Base-by-base conservation (phyloP, 169 alveolate species). In the Plasmodium coatneyi region DNA sequence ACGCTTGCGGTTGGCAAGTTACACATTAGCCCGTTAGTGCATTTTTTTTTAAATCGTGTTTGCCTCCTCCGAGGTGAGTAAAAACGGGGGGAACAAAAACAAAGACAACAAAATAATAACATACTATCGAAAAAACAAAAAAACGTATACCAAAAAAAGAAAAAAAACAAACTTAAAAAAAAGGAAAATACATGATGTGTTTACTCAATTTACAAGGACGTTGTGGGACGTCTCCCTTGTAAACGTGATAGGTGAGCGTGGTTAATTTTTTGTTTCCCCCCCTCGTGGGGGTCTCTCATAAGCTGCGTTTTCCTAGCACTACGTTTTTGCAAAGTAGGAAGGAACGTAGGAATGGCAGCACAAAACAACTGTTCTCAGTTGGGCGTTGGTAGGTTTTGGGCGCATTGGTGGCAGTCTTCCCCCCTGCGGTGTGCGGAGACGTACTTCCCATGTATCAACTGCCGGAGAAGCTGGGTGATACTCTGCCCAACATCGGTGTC, bases 381-480 rank as follows among this genome's bases (percentile, higher is more conserved):
- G 54, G 54, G 54, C 54, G 54, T 12, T 16, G n/a, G n/a, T 43
- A 43, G 0, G 19, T 49, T 49, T 49, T 49, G 6, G 22, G 7
- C 22, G 60, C 60, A 49, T 4, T 49, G 22, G 60, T 14, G 60
- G 60, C 3, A 49, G 60, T 12, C 60, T 0, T 39, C 3, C 46
- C 9, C 46, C 9, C 46, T 16, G 9, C 19, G n/a, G 28, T 36
- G 32, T 25, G 30, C 32, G 16, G 60, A 34, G 36, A 10, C 10
- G 6, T 36, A 80, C 39, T 34, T 71, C 54, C 41, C 46, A 49
- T 86, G 66, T 28, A 86, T 52, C 66, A 86, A 12, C 30, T 72
- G 32, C 9, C 66, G 41, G 19, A 86, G 78, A 52, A 86, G 52
- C 25, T 80, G 46, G 28, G 28, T 66, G 28, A 89, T 7, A 36